Conservation (phyloP, 176 grass and related monocot species). For the Bonia amplexicaulis region DNA sequence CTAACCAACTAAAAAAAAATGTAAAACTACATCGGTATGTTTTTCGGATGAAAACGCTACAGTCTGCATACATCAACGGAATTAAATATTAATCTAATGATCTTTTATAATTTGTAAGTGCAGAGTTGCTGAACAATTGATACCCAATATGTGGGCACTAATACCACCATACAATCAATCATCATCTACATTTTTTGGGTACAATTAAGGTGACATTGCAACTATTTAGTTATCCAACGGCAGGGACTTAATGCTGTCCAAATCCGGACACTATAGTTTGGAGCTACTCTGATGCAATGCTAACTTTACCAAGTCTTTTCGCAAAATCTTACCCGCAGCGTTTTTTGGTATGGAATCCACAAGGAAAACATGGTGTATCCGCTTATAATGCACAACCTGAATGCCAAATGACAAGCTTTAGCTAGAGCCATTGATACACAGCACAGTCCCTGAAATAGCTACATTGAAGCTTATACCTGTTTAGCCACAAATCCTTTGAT, state of each 20-base stretch:
- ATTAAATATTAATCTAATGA: too few species aligned
- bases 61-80: neutral
- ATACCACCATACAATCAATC: too few species aligned
- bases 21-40: too few species aligned
- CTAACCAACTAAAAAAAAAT: too few species aligned
- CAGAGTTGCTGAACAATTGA: too few species aligned
- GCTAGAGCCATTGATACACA: neutral
- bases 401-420: neutral
- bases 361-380: conserved; percentile 41
- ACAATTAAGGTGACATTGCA: neutral
- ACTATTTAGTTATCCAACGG: neutral
- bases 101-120: too few species aligned
- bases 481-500: conserved; percentile 42
- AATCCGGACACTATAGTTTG: conserved; percentile 21
- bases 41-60: too few species aligned
- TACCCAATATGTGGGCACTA: too few species aligned
- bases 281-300: conserved; percentile 7
- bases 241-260: neutral
- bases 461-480: conserved; percentile 19
- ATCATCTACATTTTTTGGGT: neutral
- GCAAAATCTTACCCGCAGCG: conserved; percentile 44
- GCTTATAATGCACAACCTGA: conserved; percentile 54
- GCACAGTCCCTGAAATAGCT: neutral
- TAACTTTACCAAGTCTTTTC: conserved; percentile 43
- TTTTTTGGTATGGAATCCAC: conserved; percentile 47